Evolutionary conservation across 2,329 filamentous ascomycete species (phyloP).

Genomic region (Xylaria sp.): DNA sequence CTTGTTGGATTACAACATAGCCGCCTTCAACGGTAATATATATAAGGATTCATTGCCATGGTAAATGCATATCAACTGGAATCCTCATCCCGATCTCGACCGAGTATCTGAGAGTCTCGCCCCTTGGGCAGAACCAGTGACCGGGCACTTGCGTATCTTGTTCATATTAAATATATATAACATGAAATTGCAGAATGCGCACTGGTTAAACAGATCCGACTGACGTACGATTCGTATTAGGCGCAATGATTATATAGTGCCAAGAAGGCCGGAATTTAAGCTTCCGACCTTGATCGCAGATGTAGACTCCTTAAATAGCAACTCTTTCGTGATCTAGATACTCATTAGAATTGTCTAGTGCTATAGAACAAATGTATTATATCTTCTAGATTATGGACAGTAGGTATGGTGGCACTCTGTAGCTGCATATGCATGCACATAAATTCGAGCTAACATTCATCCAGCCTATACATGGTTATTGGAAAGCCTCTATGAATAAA

Average conservation of each 20-base stretch:
- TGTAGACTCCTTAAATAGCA: slow-evolving; percentile 11
- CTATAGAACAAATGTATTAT: neutral
- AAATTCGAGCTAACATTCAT: too few relatives aligned
- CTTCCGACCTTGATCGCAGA: slow-evolving; percentile 12
- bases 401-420: neutral
- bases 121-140: slow-evolving; percentile 5
- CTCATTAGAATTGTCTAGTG: neutral
- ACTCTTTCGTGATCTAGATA: neutral
- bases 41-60: too few relatives aligned
- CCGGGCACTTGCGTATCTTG: slow-evolving; percentile 9
- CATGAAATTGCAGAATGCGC: neutral
- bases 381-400: too few relatives aligned
- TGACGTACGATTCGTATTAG: neutral
- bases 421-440: too few relatives aligned
- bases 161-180: neutral
- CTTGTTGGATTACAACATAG: slow-evolving; percentile 7
- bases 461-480: neutral
- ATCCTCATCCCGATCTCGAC: neutral
- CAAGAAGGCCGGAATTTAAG: slow-evolving; percentile 18
- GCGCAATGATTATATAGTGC: slow-evolving; percentile 10
- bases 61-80: too few relatives aligned
- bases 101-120: neutral
- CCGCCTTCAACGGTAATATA: too few relatives aligned
- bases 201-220: neutral
- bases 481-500: too few relatives aligned